Conservation (phyloP, 345 rosid species). For the Combretum micranthum region DNA sequence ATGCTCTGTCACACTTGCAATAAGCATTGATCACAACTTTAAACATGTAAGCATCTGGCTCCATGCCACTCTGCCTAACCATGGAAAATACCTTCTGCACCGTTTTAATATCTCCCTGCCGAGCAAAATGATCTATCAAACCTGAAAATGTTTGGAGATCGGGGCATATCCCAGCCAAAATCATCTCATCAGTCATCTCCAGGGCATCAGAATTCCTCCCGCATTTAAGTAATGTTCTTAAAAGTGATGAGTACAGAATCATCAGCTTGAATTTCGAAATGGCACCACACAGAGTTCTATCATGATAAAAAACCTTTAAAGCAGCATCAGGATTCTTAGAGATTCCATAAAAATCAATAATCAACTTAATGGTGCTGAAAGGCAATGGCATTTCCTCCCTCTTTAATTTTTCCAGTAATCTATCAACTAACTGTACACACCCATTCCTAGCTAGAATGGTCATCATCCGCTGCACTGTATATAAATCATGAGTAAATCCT, state of each 20-base stretch:
- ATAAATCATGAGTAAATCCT: slow-evolving; percentile 68
- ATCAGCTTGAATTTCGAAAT: slow-evolving; percentile 49
- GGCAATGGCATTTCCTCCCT: slow-evolving; percentile 61
- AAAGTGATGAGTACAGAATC: slow-evolving; percentile 70
- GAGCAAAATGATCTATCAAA: slow-evolving; percentile 68
- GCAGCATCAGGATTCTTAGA: slow-evolving; percentile 88
- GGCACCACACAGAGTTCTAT: slow-evolving; percentile 47
- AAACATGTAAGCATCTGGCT: slow-evolving; percentile 68
- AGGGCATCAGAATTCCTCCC: slow-evolving; percentile 54
- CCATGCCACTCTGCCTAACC: slow-evolving; percentile 65
- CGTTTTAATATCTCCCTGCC: slow-evolving; percentile 62
- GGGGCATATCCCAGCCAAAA: slow-evolving; percentile 40
- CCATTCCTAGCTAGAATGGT: slow-evolving; percentile 67
- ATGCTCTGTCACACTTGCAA: slow-evolving; percentile 69
- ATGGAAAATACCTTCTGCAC: slow-evolving; percentile 62
- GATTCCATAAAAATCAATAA: slow-evolving; percentile 76
- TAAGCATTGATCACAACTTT: slow-evolving; percentile 73
- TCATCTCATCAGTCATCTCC: slow-evolving; percentile 70
- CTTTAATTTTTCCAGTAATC: slow-evolving; percentile 53
- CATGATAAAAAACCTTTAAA: slow-evolving; percentile 55
- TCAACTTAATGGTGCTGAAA: slow-evolving; percentile 65
- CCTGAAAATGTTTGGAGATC: slow-evolving; percentile 90
- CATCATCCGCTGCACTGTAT: slow-evolving; percentile 73
- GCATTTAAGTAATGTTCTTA: slow-evolving; percentile 77
- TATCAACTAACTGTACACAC: slow-evolving; percentile 58